Evolutionary conservation across 176 grass and related monocot species (phyloP), one percentile per base, ranked within the genome.

Genomic region (Phragmites australis): DNA sequence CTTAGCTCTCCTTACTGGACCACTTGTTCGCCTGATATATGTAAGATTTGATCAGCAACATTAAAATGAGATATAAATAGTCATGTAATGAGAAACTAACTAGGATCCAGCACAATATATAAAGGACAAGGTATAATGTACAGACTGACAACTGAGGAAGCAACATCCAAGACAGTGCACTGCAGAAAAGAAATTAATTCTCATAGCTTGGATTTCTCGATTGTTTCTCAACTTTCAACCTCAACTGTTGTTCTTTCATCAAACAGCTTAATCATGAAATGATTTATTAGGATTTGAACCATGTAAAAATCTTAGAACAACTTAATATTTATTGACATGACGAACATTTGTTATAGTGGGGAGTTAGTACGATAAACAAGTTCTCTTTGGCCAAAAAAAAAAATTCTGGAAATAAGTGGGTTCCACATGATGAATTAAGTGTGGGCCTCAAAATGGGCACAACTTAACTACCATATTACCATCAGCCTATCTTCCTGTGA

Each of bases 1-100:
- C 84, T 88, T 98, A 54, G 95, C 90, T 91, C 92, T 89, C 88
- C 92, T 93, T 78, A 98, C 90, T 62, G 92, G 95, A 12, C 95
- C 95, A 63, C 86, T 98, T 63, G 66, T 93, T 75, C 86, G 76
- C 71, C 92, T 98, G 72, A 83, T 30, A 83, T 75, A 73, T 45
- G 30, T 74, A 79, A 40, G 15, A 65, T 75, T 51, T 41, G 21
- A 62, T 84, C 32, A 81, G 45, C 6, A 62, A 29, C 52, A 70
- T 30, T 14, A 74, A 81, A 73, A 16, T 22, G 81, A 58, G 29
- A 56, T 60, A 73, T 30, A 15, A 42, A 65, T 6, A 58, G 27
- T 65, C 37, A 66, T 74, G 48, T 80, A 65, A 65, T 66, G 49
- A 39, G 34, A 86, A 81, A 48, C 5, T 39, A 30, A 70, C 52